A percentile compares a stretch with the other conserved stretches of the same genome.
Evolutionary conservation across 306 rosid species (phyloP).

Genomic region (Vigna unguiculata): DNA sequence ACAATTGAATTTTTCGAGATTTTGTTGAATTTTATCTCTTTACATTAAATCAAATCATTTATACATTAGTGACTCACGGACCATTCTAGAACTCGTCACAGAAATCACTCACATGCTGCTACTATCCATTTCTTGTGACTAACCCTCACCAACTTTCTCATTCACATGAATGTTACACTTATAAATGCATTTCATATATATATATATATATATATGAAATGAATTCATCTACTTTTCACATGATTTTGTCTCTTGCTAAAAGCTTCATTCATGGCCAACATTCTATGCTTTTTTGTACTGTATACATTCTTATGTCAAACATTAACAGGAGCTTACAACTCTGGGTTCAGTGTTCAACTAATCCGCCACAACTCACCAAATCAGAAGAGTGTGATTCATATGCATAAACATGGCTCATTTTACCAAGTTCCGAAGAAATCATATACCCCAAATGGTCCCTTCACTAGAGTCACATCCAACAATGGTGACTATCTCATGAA

Average conservation of each 20-base stretch:
- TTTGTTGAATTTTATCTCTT: too few species aligned
- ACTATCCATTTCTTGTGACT: constrained; percentile 48
- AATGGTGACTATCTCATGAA: constrained; percentile 64
- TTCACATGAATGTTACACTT: constrained; percentile 5
- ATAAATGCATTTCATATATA: too few species aligned
- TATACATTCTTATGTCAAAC: constrained; percentile 32
- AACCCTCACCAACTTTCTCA: constrained; percentile 18
- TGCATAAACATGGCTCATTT: constrained; percentile 19
- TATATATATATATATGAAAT: constrained; percentile 10
- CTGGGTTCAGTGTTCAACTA: constrained; percentile 52
- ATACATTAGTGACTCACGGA: constrained; percentile 28
- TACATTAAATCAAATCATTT: neutral
- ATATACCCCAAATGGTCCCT: constrained; percentile 30
- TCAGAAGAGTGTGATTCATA: neutral
- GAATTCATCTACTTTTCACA: constrained; percentile 30
- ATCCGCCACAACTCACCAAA: constrained; percentile 40
- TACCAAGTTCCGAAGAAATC: constrained; percentile 36
- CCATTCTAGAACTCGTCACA: too few species aligned
- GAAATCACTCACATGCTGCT: constrained; percentile 44
- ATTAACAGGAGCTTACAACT: constrained; percentile 34
- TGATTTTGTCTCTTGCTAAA: constrained; percentile 25
- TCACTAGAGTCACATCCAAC: constrained; percentile 51
- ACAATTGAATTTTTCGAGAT: too few species aligned
- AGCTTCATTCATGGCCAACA: constrained; percentile 51
- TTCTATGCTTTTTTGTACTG: constrained; percentile 34